These are phyloP conservation scores for Phialophora chinensis DNA, from an alignment of 2,329 filamentous ascomycete genomes.

Conservation along the genomic window DNA sequence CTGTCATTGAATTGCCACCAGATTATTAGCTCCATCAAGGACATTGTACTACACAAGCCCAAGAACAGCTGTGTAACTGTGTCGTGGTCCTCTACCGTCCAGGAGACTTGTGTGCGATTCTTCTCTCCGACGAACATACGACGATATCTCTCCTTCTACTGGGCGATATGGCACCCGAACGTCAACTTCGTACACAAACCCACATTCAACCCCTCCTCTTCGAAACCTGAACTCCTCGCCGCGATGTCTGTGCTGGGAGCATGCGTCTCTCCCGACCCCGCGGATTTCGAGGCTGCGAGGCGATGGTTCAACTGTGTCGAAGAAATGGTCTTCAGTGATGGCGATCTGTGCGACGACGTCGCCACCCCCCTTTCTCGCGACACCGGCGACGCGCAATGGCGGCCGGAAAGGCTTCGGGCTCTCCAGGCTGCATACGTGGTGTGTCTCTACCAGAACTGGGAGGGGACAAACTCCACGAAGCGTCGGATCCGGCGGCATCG, in stretches of 20 bases:
- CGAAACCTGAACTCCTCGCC: constrained; percentile 44
- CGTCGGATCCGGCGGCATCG: constrained; percentile 46
- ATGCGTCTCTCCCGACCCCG: constrained; percentile 43
- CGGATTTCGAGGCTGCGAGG: constrained; percentile 44
- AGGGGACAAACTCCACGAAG: constrained; percentile 46
- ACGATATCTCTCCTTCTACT: constrained; percentile 46
- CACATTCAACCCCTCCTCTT: constrained; percentile 43
- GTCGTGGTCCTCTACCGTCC: constrained; percentile 45
- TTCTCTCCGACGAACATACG: constrained; percentile 39
- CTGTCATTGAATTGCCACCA: constrained; percentile 47
- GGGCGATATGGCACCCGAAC: constrained; percentile 49
- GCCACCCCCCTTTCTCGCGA: constrained; percentile 26
- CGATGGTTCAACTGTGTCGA: constrained; percentile 50
- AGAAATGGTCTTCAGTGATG: constrained; percentile 47
- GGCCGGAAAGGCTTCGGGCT: constrained; percentile 42
- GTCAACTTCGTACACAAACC: constrained; percentile 47
- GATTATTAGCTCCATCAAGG: constrained; percentile 46
- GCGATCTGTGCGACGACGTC: constrained; percentile 45
- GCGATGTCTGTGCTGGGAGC: constrained; percentile 48
- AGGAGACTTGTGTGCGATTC: constrained; percentile 35
- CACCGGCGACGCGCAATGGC: constrained; percentile 7
- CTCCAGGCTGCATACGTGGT: constrained; percentile 49
- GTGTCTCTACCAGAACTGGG: constrained; percentile 51
- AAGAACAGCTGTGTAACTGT: constrained; percentile 46
- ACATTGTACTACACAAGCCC: constrained; percentile 46